Percentiles rank a stretch among this genome's conserved stretches.
These are phyloP conservation scores for Dactylellina leptospora DNA, from an alignment of 2,329 filamentous ascomycete genomes.

Conservation along the genomic window DNA sequence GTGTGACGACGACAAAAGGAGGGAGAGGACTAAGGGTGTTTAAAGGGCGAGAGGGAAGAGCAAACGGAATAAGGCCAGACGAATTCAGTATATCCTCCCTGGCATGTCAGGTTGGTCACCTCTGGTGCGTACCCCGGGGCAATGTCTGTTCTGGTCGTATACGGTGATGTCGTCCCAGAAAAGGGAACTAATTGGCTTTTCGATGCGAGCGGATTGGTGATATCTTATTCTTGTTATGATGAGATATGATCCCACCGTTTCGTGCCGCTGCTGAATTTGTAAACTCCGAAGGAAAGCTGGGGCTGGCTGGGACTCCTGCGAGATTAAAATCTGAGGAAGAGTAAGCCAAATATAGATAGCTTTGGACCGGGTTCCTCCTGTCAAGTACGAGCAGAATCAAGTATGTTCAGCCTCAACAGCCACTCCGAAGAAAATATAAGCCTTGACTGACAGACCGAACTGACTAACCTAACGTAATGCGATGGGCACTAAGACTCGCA, in stretches of 20 bases:
- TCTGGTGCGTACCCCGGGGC: neutral
- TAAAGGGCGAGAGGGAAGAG: neutral
- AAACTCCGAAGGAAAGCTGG: conserved; percentile 34
- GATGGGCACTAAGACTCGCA: conserved; percentile 1
- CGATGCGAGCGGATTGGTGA: no score
- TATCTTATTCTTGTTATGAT: neutral
- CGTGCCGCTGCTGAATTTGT: conserved; percentile 14
- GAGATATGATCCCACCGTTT: neutral
- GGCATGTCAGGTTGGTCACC: conserved; percentile 7
- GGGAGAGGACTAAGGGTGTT: neutral
- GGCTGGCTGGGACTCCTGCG: conserved; percentile 22
- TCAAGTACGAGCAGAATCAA: neutral
- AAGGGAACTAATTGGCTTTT: neutral
- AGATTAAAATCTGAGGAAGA: conserved; percentile 13
- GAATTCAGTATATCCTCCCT: conserved; percentile 39
- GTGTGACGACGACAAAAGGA: conserved; percentile 20
- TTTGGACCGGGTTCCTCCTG: conserved; percentile 2
- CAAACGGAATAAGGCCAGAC: conserved; percentile 1
- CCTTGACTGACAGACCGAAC: conserved; percentile 16
- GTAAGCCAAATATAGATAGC: conserved; percentile 44
- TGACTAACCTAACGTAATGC: conserved; percentile 36
- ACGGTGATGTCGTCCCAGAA: conserved; percentile 18
- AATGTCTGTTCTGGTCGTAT: no score
- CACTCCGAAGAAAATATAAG: conserved; percentile 31
- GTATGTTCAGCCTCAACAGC: conserved; percentile 31